phyloP scores from a whole-genome alignment of 2,329 filamentous ascomycete genomes.

The Fusarium continuum region DNA sequence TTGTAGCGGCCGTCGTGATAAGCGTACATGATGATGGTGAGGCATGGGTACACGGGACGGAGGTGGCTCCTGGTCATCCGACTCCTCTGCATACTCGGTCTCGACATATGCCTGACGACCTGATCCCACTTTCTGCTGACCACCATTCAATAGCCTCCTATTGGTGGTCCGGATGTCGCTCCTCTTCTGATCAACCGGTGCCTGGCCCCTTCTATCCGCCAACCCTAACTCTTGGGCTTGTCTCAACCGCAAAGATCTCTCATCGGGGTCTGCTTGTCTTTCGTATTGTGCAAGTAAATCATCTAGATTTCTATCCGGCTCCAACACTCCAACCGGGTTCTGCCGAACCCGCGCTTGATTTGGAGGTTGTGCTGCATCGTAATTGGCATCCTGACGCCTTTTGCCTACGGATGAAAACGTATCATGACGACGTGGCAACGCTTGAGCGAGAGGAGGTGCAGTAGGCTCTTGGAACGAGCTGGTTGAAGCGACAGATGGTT shows the following conservation, averaged over 20 bases:
- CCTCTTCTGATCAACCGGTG: background rate
- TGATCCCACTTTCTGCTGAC: slow-evolving; percentile 1
- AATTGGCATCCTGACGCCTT: background rate
- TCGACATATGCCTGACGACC: background rate
- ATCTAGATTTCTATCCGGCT: background rate
- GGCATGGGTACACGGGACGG: background rate
- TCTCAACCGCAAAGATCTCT: background rate
- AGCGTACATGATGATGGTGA: background rate
- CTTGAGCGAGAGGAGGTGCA: background rate
- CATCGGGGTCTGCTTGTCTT: background rate
- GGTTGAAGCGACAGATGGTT: background rate
- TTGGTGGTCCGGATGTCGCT: background rate
- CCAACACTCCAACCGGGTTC: accelerated
- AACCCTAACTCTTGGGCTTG: background rate
- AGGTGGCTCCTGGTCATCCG: background rate
- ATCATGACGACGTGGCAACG: background rate
- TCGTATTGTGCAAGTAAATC: background rate
- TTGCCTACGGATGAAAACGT: background rate
- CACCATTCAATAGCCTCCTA: background rate
- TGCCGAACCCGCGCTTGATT: background rate
- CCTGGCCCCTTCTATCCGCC: background rate
- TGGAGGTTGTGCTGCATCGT: background rate
- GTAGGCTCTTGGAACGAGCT: background rate
- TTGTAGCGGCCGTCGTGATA: background rate
- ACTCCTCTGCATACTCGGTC: background rate